Percentiles rank a stretch among this genome's conserved stretches.
Conservation (phyloP, 805 yeast species). For the Wickerhamiella kurtzmanii region DNA sequence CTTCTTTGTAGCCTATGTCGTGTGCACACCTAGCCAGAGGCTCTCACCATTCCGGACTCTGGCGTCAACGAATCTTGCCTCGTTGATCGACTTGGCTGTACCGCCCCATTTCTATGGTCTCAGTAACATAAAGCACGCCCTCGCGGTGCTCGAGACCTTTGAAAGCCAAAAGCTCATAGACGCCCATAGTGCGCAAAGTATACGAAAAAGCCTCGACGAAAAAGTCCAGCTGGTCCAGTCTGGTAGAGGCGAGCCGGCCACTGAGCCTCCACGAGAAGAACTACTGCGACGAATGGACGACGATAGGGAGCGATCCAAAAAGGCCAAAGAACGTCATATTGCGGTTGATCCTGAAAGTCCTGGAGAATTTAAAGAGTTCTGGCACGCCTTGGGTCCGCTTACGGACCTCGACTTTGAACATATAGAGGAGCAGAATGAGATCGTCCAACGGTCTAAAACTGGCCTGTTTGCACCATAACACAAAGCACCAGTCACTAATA, state of each 20-base stretch:
- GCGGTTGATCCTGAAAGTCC: slow-evolving; percentile 37
- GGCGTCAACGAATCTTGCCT: neutral
- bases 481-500: neutral
- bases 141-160: slow-evolving; percentile 2
- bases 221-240: slow-evolving; percentile 3
- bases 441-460: slow-evolving; percentile 34
- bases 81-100: slow-evolving; percentile 8
- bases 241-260: slow-evolving; percentile 17
- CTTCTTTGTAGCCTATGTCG: slow-evolving; percentile 54
- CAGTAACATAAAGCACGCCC: slow-evolving; percentile 2
- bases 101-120: slow-evolving; percentile 11
- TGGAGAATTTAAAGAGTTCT: slow-evolving; percentile 36
- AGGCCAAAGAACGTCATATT: slow-evolving; percentile 73
- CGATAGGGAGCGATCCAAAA: slow-evolving; percentile 76
- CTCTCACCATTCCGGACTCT: neutral
- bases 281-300: slow-evolving; percentile 74
- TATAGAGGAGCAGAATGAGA: slow-evolving; percentile 40
- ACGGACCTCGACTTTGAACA: slow-evolving; percentile 37
- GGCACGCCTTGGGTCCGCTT: slow-evolving; percentile 28
- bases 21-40: slow-evolving; percentile 15
- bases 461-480: neutral
- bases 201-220: neutral
- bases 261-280: slow-evolving; percentile 31
- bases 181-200: neutral
- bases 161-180: slow-evolving; percentile 3